phyloP scores from a whole-genome alignment of 768 basidiomycete species.

The Scleroderma bovista region DNA sequence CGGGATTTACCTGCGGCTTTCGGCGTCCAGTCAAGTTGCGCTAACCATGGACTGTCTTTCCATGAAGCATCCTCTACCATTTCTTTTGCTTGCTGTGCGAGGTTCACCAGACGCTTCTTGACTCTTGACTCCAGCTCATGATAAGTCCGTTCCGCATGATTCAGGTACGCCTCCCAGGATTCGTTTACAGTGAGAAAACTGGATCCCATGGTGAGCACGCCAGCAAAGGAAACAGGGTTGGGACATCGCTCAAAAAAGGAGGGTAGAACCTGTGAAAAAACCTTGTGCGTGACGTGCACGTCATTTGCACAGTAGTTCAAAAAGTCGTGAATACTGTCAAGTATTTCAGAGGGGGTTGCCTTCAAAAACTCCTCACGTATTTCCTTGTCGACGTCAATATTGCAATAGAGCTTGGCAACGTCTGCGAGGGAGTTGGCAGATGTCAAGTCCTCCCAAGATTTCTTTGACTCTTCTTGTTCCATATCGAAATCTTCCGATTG shows the following conservation, averaged over 20 bases:
- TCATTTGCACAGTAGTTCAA: slow-evolving; percentile 84
- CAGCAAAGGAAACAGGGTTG: slow-evolving; percentile 89
- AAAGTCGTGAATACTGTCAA: slow-evolving; percentile 62
- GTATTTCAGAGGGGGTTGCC: slow-evolving; percentile 56
- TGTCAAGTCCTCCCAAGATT: slow-evolving; percentile 91
- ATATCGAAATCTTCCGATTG: slow-evolving; percentile 33
- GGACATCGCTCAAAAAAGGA: slow-evolving; percentile 80
- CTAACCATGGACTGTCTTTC: slow-evolving; percentile 77
- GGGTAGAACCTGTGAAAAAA: slow-evolving; percentile 73
- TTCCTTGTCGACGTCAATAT: slow-evolving; percentile 71
- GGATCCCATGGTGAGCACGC: slow-evolving; percentile 86
- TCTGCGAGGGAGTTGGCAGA: slow-evolving; percentile 89
- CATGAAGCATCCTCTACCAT: slow-evolving; percentile 49
- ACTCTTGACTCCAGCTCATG: slow-evolving; percentile 61
- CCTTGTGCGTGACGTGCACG: slow-evolving; percentile 77
- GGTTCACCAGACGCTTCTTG: slow-evolving; percentile 52
- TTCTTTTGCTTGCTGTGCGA: slow-evolving; percentile 54
- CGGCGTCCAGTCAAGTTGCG: slow-evolving; percentile 93
- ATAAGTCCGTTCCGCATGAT: slow-evolving; percentile 73
- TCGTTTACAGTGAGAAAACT: slow-evolving; percentile 89
- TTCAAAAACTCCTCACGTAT: slow-evolving; percentile 75
- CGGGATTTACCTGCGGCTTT: slow-evolving; percentile 71
- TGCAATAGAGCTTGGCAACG: slow-evolving; percentile 87
- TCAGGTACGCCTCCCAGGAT: slow-evolving; percentile 80
- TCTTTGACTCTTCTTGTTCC: slow-evolving; percentile 39